phyloP scores from a whole-genome alignment of 106 monocot genomes.

The Allium fistulosum region DNA sequence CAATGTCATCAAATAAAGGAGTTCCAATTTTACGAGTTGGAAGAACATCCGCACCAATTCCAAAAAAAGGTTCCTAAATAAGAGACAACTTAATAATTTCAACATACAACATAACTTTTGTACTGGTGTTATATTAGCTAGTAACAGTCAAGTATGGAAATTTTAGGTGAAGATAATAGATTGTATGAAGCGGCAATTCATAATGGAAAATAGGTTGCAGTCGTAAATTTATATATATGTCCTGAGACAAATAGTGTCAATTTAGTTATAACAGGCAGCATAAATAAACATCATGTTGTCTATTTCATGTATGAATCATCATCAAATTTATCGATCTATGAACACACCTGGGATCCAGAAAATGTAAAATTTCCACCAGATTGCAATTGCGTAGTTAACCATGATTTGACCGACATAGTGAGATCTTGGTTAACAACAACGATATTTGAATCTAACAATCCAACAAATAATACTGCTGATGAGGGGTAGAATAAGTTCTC shows the following conservation, averaged over 20 bases:
- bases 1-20: slow-evolving; percentile 66
- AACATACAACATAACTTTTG: background rate
- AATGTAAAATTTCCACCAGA: slow-evolving; percentile 95
- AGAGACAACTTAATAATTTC: background rate
- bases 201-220: too few species aligned
- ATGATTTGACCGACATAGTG: slow-evolving; percentile 63
- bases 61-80: slow-evolving; percentile 87
- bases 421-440: slow-evolving; percentile 60
- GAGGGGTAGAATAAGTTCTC: slow-evolving; percentile 32
- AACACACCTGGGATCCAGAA: slow-evolving; percentile 85
- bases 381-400: slow-evolving; percentile 87
- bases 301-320: background rate
- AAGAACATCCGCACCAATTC: slow-evolving; percentile 79
- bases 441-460: slow-evolving; percentile 62
- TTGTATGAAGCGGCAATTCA: too few species aligned
- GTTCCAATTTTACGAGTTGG: slow-evolving; percentile 66
- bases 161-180: too few species aligned
- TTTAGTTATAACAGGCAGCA: too few species aligned
- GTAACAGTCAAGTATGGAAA: too few species aligned
- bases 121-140: too few species aligned
- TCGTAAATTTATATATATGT: too few species aligned
- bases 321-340: background rate
- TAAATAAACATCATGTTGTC: background rate
- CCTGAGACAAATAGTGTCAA: too few species aligned
- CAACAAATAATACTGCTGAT: slow-evolving; percentile 67